Evolutionary conservation across 768 basidiomycete genomes (phyloP), one percentile per base, ranked within the genome.

Genomic region (Pluteus cervinus): DNA sequence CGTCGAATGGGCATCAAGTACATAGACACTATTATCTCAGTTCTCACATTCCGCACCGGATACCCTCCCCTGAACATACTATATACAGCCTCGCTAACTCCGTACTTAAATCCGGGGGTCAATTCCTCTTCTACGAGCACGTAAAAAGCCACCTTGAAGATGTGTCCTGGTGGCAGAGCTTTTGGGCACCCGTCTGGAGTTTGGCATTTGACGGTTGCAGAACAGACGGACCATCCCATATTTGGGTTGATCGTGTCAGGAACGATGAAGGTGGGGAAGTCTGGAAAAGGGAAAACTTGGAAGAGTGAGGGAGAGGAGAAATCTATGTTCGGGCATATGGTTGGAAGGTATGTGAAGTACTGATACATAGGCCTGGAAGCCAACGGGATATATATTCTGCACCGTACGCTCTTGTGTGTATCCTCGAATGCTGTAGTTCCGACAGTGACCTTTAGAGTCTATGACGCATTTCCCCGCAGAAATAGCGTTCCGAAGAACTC

Each of bases 161-260:
- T 43, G 71, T 84, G 2, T 71, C 72, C 6, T 74, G 76, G 73
- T 86, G 83, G 82, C 86, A 88, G 55, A 43, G 63, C 0, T 67
- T 83, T 33, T 86, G 83, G 85, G 68, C 79, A 2, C 84, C 84
- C 0, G 4, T 86, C 4, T 88, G 86, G 86, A 50, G 52, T 4
- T 26, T 65, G 1, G 56, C 61, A 1, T 76, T 81, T 38, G 81
- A 76, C 46, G 83, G 84, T 10, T 86, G 85, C 48, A 61, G 61
- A 42, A 47, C 86, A 28, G 79, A 83, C 44, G 62, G 76, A 5
- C 74, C 76, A 8, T 70, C 73, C 2, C 67, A 74, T 51, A 9
- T 69, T 0, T 75, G 68, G 63, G 47, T 79, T 8, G 56, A 66
- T 24, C 50, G 56, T 14, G 39, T 69, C 41, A 45, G 50, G 24